Conservation (phyloP, 1,284 basidiomycete genomes). For the Ganoderma meredithae region DNA sequence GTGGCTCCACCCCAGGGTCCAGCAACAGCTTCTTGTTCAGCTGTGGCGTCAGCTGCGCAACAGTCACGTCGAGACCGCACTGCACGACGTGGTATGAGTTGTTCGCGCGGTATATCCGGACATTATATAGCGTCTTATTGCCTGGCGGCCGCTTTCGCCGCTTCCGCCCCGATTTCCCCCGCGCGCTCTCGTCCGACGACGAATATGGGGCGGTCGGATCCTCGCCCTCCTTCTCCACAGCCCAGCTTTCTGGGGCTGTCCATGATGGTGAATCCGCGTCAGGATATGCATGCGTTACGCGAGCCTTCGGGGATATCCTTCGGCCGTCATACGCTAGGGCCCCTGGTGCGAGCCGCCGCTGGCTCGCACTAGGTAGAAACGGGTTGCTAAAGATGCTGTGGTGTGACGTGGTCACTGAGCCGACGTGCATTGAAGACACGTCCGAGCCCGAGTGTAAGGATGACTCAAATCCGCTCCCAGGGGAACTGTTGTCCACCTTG, state of each 20-base stretch:
- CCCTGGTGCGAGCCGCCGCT: slow-evolving; percentile 33
- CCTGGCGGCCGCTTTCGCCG: slow-evolving; percentile 27
- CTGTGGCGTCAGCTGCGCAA: slow-evolving; percentile 70
- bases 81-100: slow-evolving; percentile 77
- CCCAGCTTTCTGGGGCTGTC: slow-evolving; percentile 68
- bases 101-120: slow-evolving; percentile 84
- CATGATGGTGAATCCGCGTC: slow-evolving; percentile 49
- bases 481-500: slow-evolving; percentile 46
- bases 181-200: slow-evolving; percentile 53
- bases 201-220: slow-evolving; percentile 51
- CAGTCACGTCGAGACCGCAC: slow-evolving; percentile 72
- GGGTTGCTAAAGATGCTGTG: slow-evolving; percentile 39
- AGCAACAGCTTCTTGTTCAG: slow-evolving; percentile 67
- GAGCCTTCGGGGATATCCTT: slow-evolving; percentile 61
- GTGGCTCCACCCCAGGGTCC: slow-evolving; percentile 61
- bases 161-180: slow-evolving; percentile 22
- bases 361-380: slow-evolving; percentile 38
- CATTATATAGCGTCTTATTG: slow-evolving; percentile 47
- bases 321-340: slow-evolving; percentile 40
- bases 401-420: slow-evolving; percentile 36
- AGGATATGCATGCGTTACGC: slow-evolving; percentile 18
- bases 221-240: slow-evolving; percentile 56
- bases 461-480: slow-evolving; percentile 46
- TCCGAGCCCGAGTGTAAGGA: slow-evolving; percentile 38
- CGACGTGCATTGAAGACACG: slow-evolving; percentile 36